Evolutionary conservation across 108 stramenopile genomes (phyloP), one percentile per base, ranked within the genome.

Genomic region (Cylindrotheca closterium): DNA sequence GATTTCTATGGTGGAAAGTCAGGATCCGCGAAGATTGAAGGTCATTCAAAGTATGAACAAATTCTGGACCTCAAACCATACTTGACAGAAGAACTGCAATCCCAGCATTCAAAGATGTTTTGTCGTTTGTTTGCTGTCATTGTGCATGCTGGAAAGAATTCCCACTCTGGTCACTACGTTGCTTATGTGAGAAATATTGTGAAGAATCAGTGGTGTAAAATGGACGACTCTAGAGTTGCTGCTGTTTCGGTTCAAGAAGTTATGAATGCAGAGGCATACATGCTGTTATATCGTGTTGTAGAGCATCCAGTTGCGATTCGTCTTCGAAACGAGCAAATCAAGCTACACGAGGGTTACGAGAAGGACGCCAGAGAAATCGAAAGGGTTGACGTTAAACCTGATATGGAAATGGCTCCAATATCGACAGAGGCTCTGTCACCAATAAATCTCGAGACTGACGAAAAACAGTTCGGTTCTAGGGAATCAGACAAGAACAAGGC

Each of bases 171-270:
- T 0, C 93, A 94, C 66, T 94, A 94, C 56, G 52, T 88, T 10
- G 58, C 74, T 34, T 94, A 91, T 42, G 93, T 94, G 17, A 74
- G 82, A 22, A 94, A 83, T 55, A 73, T 83, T 47, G 64, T 65
- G 55, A 86, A 81, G 65, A 90, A 89, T 47, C 86, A 94, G 53
- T 94, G 93, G 93, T 94, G 93, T 89, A 94, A 91, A 55, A 90
- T 94, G 93, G 93, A 94, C 58, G 93, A 94, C 62, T 82, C 81
- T 18, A 82, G 88, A 30, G 83, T 94, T 0, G 67, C 69, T 25
- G 63, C 68, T 12, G 89, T 65, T 15, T 66, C 72, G 22, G 53
- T 60, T n/a, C 49, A 74, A 1, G 89, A 94, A 72, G 93, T 94
- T 17, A 58, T 79, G 54, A 68, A 73, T 29, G 87, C 89, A 1